Conservation (phyloP, 2,329 filamentous ascomycete genomes). For the Byssochlamys sp. region DNA sequence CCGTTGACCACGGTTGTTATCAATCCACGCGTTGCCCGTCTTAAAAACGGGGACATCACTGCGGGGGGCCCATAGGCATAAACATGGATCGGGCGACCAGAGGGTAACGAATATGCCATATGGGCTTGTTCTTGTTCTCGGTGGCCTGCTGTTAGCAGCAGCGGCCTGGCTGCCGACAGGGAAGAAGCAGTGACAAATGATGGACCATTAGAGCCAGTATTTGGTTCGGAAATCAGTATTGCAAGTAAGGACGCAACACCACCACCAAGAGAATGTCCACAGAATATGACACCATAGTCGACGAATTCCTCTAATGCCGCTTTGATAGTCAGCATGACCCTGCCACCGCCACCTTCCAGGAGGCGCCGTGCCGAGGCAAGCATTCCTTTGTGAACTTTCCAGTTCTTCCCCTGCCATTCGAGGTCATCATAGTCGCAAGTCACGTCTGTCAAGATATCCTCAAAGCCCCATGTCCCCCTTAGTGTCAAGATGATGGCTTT, state of each 20-base stretch:
- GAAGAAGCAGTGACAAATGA: slow-evolving; percentile 53
- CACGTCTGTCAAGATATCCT: slow-evolving; percentile 64
- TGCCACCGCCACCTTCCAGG: slow-evolving; percentile 57
- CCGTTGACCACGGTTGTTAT: slow-evolving; percentile 67
- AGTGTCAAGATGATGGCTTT: slow-evolving; percentile 65
- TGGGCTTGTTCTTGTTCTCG: slow-evolving; percentile 10
- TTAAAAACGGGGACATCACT: slow-evolving; percentile 60
- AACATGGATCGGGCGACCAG: slow-evolving; percentile 64
- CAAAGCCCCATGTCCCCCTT: slow-evolving; percentile 62
- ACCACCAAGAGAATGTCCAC: slow-evolving; percentile 60
- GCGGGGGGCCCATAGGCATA: slow-evolving; percentile 69
- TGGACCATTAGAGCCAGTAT: slow-evolving; percentile 38
- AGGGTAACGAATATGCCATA: slow-evolving; percentile 45
- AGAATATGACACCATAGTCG: slow-evolving; percentile 61
- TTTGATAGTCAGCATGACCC: slow-evolving; percentile 57
- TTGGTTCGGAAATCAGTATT: slow-evolving; percentile 59
- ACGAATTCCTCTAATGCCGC: slow-evolving; percentile 57
- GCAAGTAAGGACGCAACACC: slow-evolving; percentile 61
- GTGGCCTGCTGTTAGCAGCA: slow-evolving; percentile 24
- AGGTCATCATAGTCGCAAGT: slow-evolving; percentile 61
- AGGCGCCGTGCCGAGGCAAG: slow-evolving; percentile 61
- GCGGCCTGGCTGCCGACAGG: slow-evolving; percentile 25
- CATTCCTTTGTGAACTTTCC: slow-evolving; percentile 66
- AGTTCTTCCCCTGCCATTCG: slow-evolving; percentile 50
- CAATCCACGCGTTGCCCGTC: slow-evolving; percentile 60